Base-by-base conservation (phyloP, 352 stramenopile genomes). In the Phytophthora crassamura region DNA sequence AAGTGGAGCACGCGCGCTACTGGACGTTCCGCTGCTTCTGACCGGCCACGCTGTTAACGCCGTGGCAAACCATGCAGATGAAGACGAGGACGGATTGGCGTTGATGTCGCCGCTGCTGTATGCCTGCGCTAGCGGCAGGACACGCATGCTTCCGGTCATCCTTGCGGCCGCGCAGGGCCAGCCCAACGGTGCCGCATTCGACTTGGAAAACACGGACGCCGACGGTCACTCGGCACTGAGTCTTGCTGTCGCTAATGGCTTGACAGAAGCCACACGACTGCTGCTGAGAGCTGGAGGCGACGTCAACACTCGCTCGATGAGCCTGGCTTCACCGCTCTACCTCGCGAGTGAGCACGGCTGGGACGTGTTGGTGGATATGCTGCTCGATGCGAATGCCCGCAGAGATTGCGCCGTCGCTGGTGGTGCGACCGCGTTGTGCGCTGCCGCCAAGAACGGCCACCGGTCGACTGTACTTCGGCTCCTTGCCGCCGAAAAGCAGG, bases 381-480 rank as follows among this genome's bases (percentile, higher is more conserved):
- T 95, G 41, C 79, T 95, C 0, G 62, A 72, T 9, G 39, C 34
- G 9, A 77, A 82, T 8, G 83, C 80, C 3, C 67, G 72, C 12
- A 68, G 82, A 3, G 73, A 86, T 34, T 78, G 36, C 9, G 52
- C 76, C 7, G 67, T 91, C 14, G 49, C 69, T 0, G 82, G 80
- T 22, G 86, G 85, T 1, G 77, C 87, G 11, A 94, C 82, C 5
- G 74, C 87, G 28, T 65, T 94, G 2, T 93, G 85, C 62, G 84
- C 86, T 14, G 87, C 85, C 0, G 85, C 87, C 15, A 93, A 91
- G 73, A 93, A 92, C 51, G 86, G 87, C 0, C 89, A 90, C 38
- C 75, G 73, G 3, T 75, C 64, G 22, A 82, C 64, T 0, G 82
- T 94, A 9, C 56, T 78, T 25, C 72, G 80, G 7, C 73, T 93